Evolutionary conservation across 495 filamentous ascomycete species (phyloP).

Genomic region (Hypoxylon lienhwacheense): DNA sequence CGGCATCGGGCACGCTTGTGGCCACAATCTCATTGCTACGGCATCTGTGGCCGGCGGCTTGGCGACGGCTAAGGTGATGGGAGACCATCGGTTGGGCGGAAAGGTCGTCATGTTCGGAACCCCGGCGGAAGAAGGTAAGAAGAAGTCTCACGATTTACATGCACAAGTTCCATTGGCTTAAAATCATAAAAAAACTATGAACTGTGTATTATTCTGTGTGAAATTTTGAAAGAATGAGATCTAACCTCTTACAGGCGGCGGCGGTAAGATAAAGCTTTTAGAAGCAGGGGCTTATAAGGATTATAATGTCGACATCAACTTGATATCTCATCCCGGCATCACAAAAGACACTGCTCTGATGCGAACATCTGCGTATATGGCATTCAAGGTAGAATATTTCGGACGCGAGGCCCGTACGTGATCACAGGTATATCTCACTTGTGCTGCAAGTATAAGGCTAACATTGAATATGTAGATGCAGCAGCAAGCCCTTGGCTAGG

Average conservation of each 20-base stretch:
- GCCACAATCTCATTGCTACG: slow-evolving; percentile 70
- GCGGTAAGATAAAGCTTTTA: slow-evolving; percentile 68
- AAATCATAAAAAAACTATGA: not conserved
- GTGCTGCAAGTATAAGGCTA: slow-evolving; percentile 4
- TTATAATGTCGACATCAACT: slow-evolving; percentile 60
- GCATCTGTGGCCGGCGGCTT: slow-evolving; percentile 62
- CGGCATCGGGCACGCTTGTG: slow-evolving; percentile 66
- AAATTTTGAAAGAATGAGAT: slow-evolving; percentile 10
- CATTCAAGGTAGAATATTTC: slow-evolving; percentile 54
- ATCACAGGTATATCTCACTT: not conserved
- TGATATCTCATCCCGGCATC: slow-evolving; percentile 64
- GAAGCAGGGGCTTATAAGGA: slow-evolving; percentile 63
- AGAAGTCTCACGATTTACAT: not conserved
- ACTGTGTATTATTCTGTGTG: too few species aligned
- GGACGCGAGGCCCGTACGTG: slow-evolving; percentile 47
- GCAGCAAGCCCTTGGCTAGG: slow-evolving; percentile 67
- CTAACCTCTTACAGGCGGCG: slow-evolving; percentile 47
- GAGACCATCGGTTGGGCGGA: slow-evolving; percentile 52
- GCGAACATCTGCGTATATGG: slow-evolving; percentile 52
- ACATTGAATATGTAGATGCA: slow-evolving; percentile 47
- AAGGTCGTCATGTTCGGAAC: slow-evolving; percentile 67
- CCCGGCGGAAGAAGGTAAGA: slow-evolving; percentile 65
- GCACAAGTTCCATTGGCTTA: not conserved
- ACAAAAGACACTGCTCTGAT: slow-evolving; percentile 46
- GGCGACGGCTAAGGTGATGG: slow-evolving; percentile 56